phyloP scores from a whole-genome alignment of 257 asterid genomes.

The Ilex aquifolium region DNA sequence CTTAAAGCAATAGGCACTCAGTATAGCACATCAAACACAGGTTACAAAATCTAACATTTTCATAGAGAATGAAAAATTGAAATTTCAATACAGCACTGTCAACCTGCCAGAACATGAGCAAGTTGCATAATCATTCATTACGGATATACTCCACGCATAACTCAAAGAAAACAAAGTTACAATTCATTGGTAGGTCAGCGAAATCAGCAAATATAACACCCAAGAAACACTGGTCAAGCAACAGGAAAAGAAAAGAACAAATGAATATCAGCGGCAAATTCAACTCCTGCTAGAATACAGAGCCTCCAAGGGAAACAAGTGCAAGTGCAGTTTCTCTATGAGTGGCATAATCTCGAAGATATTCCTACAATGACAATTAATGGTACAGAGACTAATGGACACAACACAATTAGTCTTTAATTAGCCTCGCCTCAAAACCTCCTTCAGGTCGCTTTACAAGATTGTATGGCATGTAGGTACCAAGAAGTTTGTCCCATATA shows the following conservation, averaged over 20 bases:
- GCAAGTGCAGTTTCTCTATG: conserved; percentile 10
- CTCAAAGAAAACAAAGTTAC: conserved; percentile 13
- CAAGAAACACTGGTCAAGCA: conserved; percentile 10
- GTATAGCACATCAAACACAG: conserved; percentile 9
- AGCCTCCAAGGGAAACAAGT: conserved; percentile 20
- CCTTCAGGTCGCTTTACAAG: conserved; percentile 67
- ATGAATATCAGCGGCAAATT: conserved; percentile 14
- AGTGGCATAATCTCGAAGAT: conserved; percentile 17
- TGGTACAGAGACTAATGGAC: conserved; percentile 5
- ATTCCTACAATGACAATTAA: conserved; percentile 14
- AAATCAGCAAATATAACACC: conserved; percentile 17
- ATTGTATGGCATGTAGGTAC: conserved; percentile 60
- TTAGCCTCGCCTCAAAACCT: conserved; percentile 76
- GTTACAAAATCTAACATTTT: conserved; percentile 6
- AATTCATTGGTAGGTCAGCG: conserved; percentile 22
- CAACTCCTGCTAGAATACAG: conserved; percentile 20
- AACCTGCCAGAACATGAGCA: conserved; percentile 19
- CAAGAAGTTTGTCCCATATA: conserved; percentile 84
- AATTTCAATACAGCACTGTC: conserved; percentile 13
- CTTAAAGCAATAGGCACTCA: too few species aligned
- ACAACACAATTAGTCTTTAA: conserved; percentile 35
- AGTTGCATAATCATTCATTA: conserved; percentile 10
- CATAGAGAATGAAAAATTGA: conserved; percentile 1
- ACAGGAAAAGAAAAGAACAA: conserved; percentile 22
- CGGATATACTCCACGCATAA: conserved; percentile 20